phyloP scores from a whole-genome alignment of 495 filamentous ascomycete species.

The Penicillium atrosanguineum region DNA sequence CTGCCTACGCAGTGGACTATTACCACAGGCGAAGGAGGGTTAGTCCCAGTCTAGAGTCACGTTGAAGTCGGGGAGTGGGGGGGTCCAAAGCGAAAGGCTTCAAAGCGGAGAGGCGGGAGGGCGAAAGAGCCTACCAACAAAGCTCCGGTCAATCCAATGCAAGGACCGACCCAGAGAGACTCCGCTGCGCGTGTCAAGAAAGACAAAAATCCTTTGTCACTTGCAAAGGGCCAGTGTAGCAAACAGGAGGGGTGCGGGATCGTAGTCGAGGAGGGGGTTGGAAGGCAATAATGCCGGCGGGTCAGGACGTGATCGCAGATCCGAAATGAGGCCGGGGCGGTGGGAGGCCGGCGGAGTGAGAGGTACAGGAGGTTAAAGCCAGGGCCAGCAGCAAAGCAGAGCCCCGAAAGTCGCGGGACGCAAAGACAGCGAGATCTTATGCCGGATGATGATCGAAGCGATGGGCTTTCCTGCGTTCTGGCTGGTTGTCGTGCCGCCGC shows the following conservation, averaged over 20 bases:
- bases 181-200: slow-evolving; percentile 13
- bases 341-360: slow-evolving; percentile 12
- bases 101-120: slow-evolving; percentile 32
- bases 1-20: slow-evolving; percentile 21
- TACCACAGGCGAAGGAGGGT: not conserved
- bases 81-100: slow-evolving; percentile 16
- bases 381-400: slow-evolving; percentile 8
- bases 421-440: slow-evolving; percentile 17
- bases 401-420: slow-evolving; percentile 15
- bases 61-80: slow-evolving; percentile 15
- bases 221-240: slow-evolving; percentile 9
- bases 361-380: slow-evolving; percentile 3
- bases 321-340: slow-evolving; percentile 13
- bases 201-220: slow-evolving; percentile 11
- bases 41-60: slow-evolving; percentile 5
- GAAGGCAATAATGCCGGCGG: slow-evolving; percentile 28
- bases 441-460: slow-evolving; percentile 30
- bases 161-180: slow-evolving; percentile 11
- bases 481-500: slow-evolving; percentile 47
- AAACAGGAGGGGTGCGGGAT: slow-evolving; percentile 25
- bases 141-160: slow-evolving; percentile 29
- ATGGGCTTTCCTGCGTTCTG: slow-evolving; percentile 43
- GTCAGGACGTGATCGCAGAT: slow-evolving; percentile 22
- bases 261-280: slow-evolving; percentile 23
- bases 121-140: slow-evolving; percentile 33